These are phyloP conservation scores for Entonaema liquescens DNA, from an alignment of 495 filamentous ascomycete genomes.

Conservation along the genomic window DNA sequence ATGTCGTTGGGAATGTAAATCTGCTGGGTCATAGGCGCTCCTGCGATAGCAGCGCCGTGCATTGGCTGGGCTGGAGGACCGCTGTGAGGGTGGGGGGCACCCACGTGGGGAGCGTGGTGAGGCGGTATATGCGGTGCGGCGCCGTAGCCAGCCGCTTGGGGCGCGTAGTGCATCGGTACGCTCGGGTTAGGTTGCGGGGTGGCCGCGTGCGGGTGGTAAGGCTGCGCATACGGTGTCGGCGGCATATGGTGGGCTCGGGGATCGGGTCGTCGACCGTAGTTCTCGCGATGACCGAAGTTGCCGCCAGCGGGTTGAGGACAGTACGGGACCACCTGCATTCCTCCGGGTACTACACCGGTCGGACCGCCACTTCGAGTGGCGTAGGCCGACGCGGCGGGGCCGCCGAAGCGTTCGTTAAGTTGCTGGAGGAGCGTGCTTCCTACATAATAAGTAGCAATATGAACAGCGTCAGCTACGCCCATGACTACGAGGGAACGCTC, in stretches of 20 bases:
- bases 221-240: conserved; percentile 59
- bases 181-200: conserved; percentile 70
- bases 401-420: conserved; percentile 93
- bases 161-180: conserved; percentile 77
- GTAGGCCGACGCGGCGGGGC: conserved; percentile 94
- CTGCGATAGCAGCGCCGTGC: conserved; percentile 68
- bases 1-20: conserved; percentile 99
- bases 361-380: conserved; percentile 94
- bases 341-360: conserved; percentile 89
- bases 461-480: conserved; percentile 91
- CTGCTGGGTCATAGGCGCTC: conserved; percentile 92
- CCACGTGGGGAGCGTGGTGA: conserved; percentile 65
- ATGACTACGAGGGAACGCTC: conserved; percentile 96
- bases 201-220: conserved; percentile 68
- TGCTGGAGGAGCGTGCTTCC: conserved; percentile 95
- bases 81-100: conserved; percentile 58
- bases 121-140: conserved; percentile 84
- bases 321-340: conserved; percentile 97
- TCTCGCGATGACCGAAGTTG: conserved; percentile 90
- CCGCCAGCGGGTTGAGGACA: conserved; percentile 90
- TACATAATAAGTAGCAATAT: conserved; percentile 98
- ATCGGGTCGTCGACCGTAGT: conserved; percentile 77
- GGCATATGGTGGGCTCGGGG: conserved; percentile 68
- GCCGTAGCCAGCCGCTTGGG: conserved; percentile 62
- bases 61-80: conserved; percentile 75